Evolutionary conservation across 495 filamentous ascomycete genomes (phyloP), one percentile per base, ranked within the genome.

Genomic region (Amniculicola lignicola): DNA sequence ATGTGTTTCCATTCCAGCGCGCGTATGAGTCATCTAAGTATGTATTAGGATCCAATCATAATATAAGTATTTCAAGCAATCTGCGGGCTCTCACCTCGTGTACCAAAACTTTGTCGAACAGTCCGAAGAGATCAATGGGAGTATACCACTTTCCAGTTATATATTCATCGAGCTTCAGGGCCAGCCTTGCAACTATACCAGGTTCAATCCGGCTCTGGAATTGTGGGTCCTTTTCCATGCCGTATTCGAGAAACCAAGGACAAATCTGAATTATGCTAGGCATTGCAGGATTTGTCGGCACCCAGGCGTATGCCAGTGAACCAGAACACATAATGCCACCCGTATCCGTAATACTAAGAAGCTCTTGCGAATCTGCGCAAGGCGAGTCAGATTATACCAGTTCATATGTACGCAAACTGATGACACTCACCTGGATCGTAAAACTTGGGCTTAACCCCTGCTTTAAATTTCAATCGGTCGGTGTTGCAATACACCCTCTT

Each of bases 201-300:
- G 42, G 16, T 23, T 45, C 25, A 27, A 45, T 24, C 15, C 25
- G 15, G 24, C 25, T 45, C 42, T 45, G 16, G 42, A 45, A 45
- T 45, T 23, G 19, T 14, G 16, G 24, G 42, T 23, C 24, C 14
- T 45, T 23, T 14, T 45, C 25, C 42, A 45, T 45, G 15, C 16
- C 42, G 24, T 45, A 45, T 45, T 45, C 42, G 16, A 45, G 42
- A 22, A 45, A 45, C 42, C 42, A 45, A 27, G 42, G 42, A 27
- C 42, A 45, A 27, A 45, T 45, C 23, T 45, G 42, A 27, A 45
- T 45, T 45, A 33, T 7, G n/a, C 9, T 9, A n/a, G 29, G 29
- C 29, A 9, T 33, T 7, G n/a, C 9, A 7, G 29, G 9, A n/a
- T 7, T n/a, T 7, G 9, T 33, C 9, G 29, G 29, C 29, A 33